phyloP scores from a whole-genome alignment of 176 grass and related monocot species.

The Paspalum notatum region DNA sequence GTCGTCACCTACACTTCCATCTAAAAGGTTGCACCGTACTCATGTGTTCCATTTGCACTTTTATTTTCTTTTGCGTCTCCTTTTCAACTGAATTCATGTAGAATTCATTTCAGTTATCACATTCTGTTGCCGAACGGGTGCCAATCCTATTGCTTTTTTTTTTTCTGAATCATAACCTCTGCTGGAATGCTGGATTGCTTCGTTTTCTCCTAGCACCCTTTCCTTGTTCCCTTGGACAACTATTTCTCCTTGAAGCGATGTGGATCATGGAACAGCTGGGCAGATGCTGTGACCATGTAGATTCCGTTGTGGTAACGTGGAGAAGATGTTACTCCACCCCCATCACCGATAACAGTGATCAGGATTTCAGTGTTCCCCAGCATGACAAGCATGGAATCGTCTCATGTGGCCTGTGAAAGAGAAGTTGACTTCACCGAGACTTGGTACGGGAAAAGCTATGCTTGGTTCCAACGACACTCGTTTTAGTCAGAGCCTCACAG shows the following conservation, averaged over 20 bases:
- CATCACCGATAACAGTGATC: slow-evolving; percentile 6
- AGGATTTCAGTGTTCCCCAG: slow-evolving; percentile 15
- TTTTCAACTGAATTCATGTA: too few relatives aligned
- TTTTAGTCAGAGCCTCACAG: slow-evolving; percentile 28
- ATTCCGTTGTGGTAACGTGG: slow-evolving; percentile 35
- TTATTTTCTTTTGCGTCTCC: not conserved
- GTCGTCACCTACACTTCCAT: not conserved
- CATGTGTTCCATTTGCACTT: not conserved
- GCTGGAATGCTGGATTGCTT: not conserved
- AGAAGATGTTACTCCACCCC: slow-evolving; percentile 8
- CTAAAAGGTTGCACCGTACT: slow-evolving; percentile 19
- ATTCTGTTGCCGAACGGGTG: not conserved
- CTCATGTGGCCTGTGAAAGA: slow-evolving; percentile 40
- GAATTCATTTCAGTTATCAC: too few relatives aligned
- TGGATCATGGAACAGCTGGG: not conserved
- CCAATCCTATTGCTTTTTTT: not conserved
- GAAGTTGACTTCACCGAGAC: slow-evolving; percentile 47
- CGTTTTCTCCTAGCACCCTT: too few relatives aligned
- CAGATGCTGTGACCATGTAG: slow-evolving; percentile 7
- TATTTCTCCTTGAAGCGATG: not conserved
- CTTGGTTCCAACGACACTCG: slow-evolving; percentile 51
- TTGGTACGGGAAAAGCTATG: slow-evolving; percentile 48
- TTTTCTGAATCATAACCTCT: not conserved
- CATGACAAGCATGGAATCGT: slow-evolving; percentile 50
- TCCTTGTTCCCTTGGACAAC: not conserved